Conservation (phyloP, 2,329 filamentous ascomycete species). For the Rhytidhysteron rufulum region DNA sequence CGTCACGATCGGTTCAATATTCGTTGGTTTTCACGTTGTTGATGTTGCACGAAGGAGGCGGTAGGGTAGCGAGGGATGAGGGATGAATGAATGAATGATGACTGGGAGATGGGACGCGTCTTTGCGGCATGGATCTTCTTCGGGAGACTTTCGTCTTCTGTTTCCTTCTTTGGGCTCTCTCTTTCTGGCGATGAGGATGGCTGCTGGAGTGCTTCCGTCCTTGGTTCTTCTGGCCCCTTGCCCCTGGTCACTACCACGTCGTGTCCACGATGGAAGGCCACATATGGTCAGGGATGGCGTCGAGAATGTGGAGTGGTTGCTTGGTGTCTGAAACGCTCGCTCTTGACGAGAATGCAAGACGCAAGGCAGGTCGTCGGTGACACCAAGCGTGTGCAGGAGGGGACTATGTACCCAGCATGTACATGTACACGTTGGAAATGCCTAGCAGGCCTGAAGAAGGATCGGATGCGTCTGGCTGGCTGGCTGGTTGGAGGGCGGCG, state of each 20-base stretch:
- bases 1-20: too few species aligned
- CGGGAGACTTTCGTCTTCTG: constrained; percentile 12
- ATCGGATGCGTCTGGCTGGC: too few species aligned
- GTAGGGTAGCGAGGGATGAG: too few species aligned
- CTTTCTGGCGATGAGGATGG: constrained; percentile 11
- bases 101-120: too few species aligned
- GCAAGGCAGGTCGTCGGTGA: constrained; percentile 21
- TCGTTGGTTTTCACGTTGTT: too few species aligned
- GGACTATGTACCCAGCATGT: constrained; percentile 22
- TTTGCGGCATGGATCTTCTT: constrained; percentile 3
- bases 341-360: constrained; percentile 17
- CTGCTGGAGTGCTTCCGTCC: constrained; percentile 7
- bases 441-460: constrained; percentile 9
- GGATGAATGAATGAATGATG: too few species aligned
- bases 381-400: constrained; percentile 14
- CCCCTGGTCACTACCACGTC: not conserved
- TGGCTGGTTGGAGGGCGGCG: too few species aligned
- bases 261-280: too few species aligned
- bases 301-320: constrained; percentile 12
- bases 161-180: too few species aligned
- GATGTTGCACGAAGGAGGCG: not conserved
- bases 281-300: constrained; percentile 17
- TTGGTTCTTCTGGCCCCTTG: too few species aligned
- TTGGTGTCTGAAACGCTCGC: constrained; percentile 16
- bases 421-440: constrained; percentile 18